Evolutionary conservation across 2,329 filamentous ascomycete genomes (phyloP).

Genomic region (Aureobasidium uvarum): DNA sequence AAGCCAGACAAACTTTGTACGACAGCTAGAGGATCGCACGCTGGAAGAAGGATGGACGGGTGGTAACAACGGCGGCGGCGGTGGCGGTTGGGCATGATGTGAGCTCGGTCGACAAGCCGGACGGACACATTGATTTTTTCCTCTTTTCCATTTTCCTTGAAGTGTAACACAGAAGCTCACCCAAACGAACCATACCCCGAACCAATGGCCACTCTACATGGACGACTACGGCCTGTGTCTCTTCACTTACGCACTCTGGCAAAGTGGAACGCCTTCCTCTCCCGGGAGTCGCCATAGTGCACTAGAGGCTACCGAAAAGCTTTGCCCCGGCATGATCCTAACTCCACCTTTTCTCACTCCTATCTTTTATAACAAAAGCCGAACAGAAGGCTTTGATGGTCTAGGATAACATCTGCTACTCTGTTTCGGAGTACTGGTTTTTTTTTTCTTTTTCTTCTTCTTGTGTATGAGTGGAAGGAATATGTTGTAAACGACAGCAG

Average conservation of each 20-base stretch:
- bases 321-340: no score
- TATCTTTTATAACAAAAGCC: neutral
- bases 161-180: neutral
- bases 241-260: neutral
- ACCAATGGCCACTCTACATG: neutral
- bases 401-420: neutral
- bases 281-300: neutral
- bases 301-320: neutral
- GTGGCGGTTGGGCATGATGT: constrained; percentile 27
- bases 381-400: neutral
- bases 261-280: neutral
- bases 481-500: neutral
- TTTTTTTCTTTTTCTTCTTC: neutral
- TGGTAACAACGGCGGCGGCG: constrained; percentile 45
- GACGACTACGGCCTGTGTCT: neutral
- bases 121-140: constrained; percentile 1
- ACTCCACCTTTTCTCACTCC: no score
- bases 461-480: neutral
- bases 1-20: constrained; percentile 79
- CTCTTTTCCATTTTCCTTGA: neutral
- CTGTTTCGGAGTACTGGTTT: neutral
- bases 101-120: neutral
- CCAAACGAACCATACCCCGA: neutral
- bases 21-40: constrained; percentile 89
- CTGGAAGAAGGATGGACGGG: constrained; percentile 74